phyloP scores from a whole-genome alignment of 2,329 filamentous ascomycete species.

The Graphilbum sp. region DNA sequence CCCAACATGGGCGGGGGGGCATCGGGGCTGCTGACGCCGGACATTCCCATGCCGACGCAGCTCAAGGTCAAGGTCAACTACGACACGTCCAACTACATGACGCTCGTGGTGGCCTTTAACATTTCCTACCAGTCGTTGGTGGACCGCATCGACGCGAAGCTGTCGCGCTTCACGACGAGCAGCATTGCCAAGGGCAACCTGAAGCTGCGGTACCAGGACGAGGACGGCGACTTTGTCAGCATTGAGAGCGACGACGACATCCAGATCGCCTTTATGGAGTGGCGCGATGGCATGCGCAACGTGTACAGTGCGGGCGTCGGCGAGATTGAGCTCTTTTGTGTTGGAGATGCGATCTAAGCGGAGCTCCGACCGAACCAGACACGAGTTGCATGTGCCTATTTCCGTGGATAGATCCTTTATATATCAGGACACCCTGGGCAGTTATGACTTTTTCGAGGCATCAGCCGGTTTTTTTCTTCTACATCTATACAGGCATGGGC shows the following conservation, averaged over 20 bases:
- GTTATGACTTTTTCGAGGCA: no score
- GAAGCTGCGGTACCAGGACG: conserved; percentile 78
- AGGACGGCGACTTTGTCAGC: conserved; percentile 82
- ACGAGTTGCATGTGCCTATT: no score
- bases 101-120: conserved; percentile 88
- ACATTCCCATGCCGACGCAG: conserved; percentile 50
- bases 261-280: conserved; percentile 86
- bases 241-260: conserved; percentile 96
- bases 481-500: not conserved
- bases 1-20: no score
- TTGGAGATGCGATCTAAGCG: conserved; percentile 23
- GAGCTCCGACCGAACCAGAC: no score
- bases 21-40: conserved; percentile 13
- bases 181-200: conserved; percentile 71
- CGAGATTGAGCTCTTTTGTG: conserved; percentile 79
- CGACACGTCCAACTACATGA: conserved; percentile 72
- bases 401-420: no score
- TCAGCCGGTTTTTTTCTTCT: no score
- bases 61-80: conserved; percentile 93
- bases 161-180: conserved; percentile 70
- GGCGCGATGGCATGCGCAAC: conserved; percentile 53
- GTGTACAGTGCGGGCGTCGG: conserved; percentile 54
- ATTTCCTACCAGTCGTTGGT: conserved; percentile 88
- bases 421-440: no score
- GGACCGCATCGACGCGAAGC: conserved; percentile 90